Evolutionary conservation across 305 asterid species (phyloP), one percentile per base, ranked within the genome.

Genomic region (Petunia hybrid): DNA sequence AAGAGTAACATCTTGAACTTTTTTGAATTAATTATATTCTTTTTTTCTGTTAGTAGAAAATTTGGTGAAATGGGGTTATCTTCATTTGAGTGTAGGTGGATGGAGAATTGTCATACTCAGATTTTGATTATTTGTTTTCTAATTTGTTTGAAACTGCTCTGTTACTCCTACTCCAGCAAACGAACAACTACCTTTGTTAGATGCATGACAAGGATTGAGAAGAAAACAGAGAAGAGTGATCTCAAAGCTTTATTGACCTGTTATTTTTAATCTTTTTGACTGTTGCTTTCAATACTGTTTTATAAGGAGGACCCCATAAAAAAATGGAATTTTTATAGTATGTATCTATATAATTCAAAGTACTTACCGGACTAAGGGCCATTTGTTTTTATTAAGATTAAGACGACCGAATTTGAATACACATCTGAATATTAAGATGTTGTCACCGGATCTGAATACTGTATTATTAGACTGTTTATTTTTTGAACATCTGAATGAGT

Each of bases 31-130:
- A 1, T 2, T 5, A 56, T 14, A 13, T 55, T 56, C 1, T 56
- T 4, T 56, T 4, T 13, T 56, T 14, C 31, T 56, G 8, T 14
- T 57, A 53, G 4, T 1, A 55, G 2, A 48, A 55, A 12, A 88
- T 91, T 91, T 86, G 97, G 95, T 92, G 89, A 84, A 80, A 88
- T 85, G 91, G 88, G 56, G 82, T 67, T 88, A 74, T 91, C 91
- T 83, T 76, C 81, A 83, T 57, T 71, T 71, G 79, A 84, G 76
- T 81, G 62, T 53, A 51, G 85, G 85, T 70, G 84, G 91, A 82
- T 82, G 91, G 90, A 88, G 91, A 43, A 36, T 84, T 84, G 91
- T 89, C 93, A 80, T 86, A 85, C 91, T 89, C 90, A 68, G 1
- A 40, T 42, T 68, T 68, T 8, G 48, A 14, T 43, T 9, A 62